Evolutionary conservation across 1,284 basidiomycete genomes (phyloP), one percentile per base, ranked within the genome.

Genomic region (Phylloboletellus chloephorus): DNA sequence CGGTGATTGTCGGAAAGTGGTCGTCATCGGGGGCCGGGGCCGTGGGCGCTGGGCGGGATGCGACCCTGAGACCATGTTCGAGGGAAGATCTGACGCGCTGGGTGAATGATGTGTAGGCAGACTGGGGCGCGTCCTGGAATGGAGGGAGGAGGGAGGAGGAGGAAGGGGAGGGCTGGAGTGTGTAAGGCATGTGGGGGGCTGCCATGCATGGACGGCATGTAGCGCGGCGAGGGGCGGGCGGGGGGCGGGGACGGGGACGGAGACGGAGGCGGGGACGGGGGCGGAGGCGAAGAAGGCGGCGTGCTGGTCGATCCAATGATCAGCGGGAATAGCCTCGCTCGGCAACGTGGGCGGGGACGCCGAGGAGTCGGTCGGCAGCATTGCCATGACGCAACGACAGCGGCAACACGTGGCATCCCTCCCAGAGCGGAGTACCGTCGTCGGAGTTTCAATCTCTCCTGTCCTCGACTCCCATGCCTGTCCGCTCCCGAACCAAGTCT

Each of bases 41-140:
- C 25, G 48, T 38, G 51, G 55, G 48, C 57, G 67, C 77, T 40
- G 75, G 72, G 41, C 78, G 71, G 11, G 78, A 78, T 34, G 78
- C 78, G 7, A 72, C 73, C 31, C 78, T 76, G 31, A 86, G 50
- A 50, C 74, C 79, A 49, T 82, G 76, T 52, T 82, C 80, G 22
- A 86, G 60, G 8, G 79, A 76, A 7, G 79, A 76, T 39, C 78
- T 76, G 40, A 85, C 64, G 30, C 80, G 76, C 51, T 73, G 57
- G 12, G 33, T 74, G 56, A 85, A 76, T 3, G 78, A 68, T 53
- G 69, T 77, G 26, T 73, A 67, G 3, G 70, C 65, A 6, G 69
- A 52, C 33, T 71, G 72, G 19, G 66, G 53, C 8, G 53, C 33
- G 34, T 52, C 52, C 41, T 57, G 34, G 52, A 52, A 42, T 48